Percentiles rank a stretch among this genome's conserved stretches.
These are phyloP conservation scores for Cryptococcus amylolentus DNA, from an alignment of 1,284 basidiomycete genomes.

Conservation along the genomic window DNA sequence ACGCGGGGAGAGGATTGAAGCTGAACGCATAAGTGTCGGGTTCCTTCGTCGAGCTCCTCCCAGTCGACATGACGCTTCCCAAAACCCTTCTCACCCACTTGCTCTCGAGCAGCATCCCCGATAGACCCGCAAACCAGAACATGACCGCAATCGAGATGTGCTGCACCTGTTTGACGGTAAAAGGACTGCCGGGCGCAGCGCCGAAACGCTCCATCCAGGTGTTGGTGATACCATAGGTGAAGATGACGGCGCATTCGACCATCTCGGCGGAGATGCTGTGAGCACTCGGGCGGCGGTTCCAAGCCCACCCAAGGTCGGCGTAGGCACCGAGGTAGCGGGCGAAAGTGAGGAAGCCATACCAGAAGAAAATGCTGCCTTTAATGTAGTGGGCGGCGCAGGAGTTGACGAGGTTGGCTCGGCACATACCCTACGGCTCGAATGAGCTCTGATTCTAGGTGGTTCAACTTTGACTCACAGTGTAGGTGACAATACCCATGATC, in stretches of 20 bases:
- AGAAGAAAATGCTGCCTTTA: constrained; percentile 89
- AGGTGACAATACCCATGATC: constrained; percentile 31
- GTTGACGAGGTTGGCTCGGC: constrained; percentile 60
- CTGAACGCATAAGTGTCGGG: constrained; percentile 71
- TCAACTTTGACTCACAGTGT: constrained; percentile 25
- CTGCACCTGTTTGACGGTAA: constrained; percentile 87
- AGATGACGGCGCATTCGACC: constrained; percentile 81
- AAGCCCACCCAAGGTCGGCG: constrained; percentile 88
- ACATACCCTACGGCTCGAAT: constrained; percentile 28
- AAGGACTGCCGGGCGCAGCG: constrained; percentile 73
- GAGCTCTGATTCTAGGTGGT: background rate
- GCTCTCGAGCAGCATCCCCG: constrained; percentile 88
- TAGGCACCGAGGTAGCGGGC: constrained; percentile 88
- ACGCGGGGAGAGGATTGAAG: constrained; percentile 92
- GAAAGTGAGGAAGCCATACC: constrained; percentile 84
- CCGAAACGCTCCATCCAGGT: constrained; percentile 98
- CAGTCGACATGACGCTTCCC: constrained; percentile 19
- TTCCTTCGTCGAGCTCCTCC: constrained; percentile 51
- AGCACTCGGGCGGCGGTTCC: constrained; percentile 60
- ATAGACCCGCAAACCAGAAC: constrained; percentile 91
- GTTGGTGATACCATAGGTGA: constrained; percentile 83
- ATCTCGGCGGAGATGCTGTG: constrained; percentile 70
- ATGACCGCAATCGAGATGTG: constrained; percentile 83
- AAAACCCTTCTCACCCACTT: constrained; percentile 58
- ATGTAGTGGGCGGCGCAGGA: constrained; percentile 89